Evolutionary conservation across 2,329 filamentous ascomycete genomes (phyloP).

Genomic region (Apiospora malaysiana): DNA sequence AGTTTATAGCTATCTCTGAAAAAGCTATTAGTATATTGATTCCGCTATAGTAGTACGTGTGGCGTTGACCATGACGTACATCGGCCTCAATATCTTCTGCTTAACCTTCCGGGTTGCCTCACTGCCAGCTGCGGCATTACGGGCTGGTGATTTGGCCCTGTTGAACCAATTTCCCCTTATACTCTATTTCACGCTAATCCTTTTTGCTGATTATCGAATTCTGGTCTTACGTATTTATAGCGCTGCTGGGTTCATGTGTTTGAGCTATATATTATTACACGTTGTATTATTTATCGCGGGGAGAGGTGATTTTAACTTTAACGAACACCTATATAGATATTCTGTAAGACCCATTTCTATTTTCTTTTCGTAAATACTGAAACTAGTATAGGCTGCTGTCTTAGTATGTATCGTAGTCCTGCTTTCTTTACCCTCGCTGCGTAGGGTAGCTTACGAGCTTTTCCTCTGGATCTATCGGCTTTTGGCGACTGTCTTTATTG

Average conservation of each 20-base stretch:
- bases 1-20: conserved; percentile 14
- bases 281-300: neutral
- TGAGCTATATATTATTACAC: conserved; percentile 1
- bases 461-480: conserved; percentile 2
- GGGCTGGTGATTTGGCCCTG: conserved; percentile 10
- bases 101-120: neutral
- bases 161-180: conserved; percentile 12
- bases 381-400: conserved; percentile 1
- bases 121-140: conserved; percentile 12
- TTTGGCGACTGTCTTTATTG: conserved; percentile 4
- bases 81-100: conserved; percentile 10
- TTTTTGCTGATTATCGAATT: conserved; percentile 1
- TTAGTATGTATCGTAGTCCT: neutral
- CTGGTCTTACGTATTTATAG: conserved; percentile 1
- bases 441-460: conserved; percentile 10
- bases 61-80: conserved; percentile 3
- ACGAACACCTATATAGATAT: conserved; percentile 1
- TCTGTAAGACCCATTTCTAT: neutral
- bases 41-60: neutral
- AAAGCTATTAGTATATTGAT: neutral
- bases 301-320: neutral
- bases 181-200: neutral
- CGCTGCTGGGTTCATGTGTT: conserved; percentile 1
- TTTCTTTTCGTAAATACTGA: neutral
- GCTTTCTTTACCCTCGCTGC: neutral